These are phyloP conservation scores for Corylus heterophylla DNA, from an alignment of 306 rosid genomes.

Conservation along the genomic window DNA sequence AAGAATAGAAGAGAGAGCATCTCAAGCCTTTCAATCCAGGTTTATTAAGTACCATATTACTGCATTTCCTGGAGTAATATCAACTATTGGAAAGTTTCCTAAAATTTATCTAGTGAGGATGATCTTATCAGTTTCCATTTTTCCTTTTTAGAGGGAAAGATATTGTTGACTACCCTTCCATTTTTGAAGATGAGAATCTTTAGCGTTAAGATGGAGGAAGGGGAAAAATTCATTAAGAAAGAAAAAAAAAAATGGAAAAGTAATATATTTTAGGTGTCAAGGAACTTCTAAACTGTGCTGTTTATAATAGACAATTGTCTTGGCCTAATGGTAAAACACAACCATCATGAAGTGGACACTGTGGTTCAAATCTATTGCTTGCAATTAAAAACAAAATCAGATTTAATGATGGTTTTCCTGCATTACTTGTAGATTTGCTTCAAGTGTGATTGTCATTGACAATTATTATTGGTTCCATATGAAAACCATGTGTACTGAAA, in stretches of 20 bases:
- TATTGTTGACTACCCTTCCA: not conserved
- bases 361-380: not conserved
- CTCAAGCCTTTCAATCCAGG: not conserved
- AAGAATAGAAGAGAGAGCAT: not conserved
- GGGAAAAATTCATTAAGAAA: not conserved
- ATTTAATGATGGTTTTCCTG: not conserved
- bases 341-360: not conserved
- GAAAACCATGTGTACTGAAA: not conserved
- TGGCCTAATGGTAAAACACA: not conserved
- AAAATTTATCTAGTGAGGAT: not conserved
- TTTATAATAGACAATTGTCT: not conserved
- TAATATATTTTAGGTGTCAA: not conserved
- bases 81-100: not conserved
- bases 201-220: not conserved
- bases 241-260: not conserved
- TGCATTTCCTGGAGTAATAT: not conserved
- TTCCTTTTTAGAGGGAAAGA: not conserved
- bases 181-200: not conserved
- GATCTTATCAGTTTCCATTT: not conserved
- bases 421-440: not conserved
- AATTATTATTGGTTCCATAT: not conserved
- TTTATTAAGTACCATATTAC: not conserved
- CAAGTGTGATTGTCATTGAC: not conserved
- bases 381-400: not conserved
- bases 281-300: not conserved